Base-by-base conservation (phyloP, 2,329 filamentous ascomycete genomes). In the Fonsecaea nubica region DNA sequence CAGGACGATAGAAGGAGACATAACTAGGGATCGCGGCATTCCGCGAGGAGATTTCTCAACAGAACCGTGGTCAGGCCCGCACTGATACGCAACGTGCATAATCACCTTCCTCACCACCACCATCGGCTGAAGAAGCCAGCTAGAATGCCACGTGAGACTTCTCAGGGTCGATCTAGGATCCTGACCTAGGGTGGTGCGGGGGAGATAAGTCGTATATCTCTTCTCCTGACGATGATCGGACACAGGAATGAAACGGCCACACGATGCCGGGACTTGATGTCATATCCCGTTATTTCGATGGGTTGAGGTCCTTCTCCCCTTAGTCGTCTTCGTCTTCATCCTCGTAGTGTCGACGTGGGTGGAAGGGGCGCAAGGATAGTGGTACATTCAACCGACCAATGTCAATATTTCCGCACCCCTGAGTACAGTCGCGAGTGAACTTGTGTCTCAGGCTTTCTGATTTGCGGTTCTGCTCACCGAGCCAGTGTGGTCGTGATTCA, bases 11-110 rank as follows among this genome's bases (percentile, higher is more conserved):
- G 30, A 32, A 32, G 30, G 6, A 6, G 30, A 32, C 30, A 5
- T 6, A 3, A 38, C 12, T 4, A 25, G 6, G 21, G 18, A 61
- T 8, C 30, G 54, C 9, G 36, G 48, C 50, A 32, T 32, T 6
- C 30, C 1, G 30, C 48, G 13, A 7, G 56, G n/a, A 50, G 35
- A 12, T 52, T 55, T 50, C 36, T 32, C 35, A n/a, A 54, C 50
- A 52, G 60, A 9, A 55, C 21, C 33, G 15, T 62, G 60, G 4
- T 62, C 3, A 42, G 60, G 9, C 36, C 56, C 13, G 60, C 60
- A 13, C 60, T 62, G 21, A 33, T 52, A 52, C 36, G 13, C 50
- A 62, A 48, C 25, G 52, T 56, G 35, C 52, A 50, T 13, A 42
- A 9, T 13, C 48, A 30, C 12, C 35, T 54, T 32, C 33, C 13